Conservation (phyloP, 345 rosid species). For the Citrus maxima region DNA sequence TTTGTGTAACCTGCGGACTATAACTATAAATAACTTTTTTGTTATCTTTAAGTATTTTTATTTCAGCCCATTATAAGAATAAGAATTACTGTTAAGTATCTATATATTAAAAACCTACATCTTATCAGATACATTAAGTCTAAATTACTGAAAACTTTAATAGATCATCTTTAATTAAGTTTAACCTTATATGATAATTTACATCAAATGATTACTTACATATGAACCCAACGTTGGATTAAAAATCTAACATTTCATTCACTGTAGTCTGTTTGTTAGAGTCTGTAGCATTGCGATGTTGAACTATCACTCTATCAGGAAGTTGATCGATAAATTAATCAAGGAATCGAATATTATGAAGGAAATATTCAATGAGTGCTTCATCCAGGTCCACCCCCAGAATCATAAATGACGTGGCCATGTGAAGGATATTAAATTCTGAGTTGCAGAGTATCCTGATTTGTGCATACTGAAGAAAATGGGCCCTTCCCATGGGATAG, state of each 20-base stretch:
- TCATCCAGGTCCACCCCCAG: not conserved
- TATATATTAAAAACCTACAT: no score
- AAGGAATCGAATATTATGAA: not conserved
- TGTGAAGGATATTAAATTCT: slow-evolving; percentile 38
- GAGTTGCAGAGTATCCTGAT: slow-evolving; percentile 27
- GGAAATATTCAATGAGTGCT: not conserved
- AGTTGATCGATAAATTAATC: not conserved
- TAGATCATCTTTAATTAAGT: rapidly evolving
- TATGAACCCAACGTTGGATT: rapidly evolving
- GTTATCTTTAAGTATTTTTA: no score
- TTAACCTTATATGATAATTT: no score
- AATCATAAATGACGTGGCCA: slow-evolving; percentile 31
- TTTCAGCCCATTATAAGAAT: no score
- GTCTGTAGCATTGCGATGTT: not conserved
- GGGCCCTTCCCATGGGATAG: slow-evolving; percentile 36
- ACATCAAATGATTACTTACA: no score
- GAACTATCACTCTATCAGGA: not conserved
- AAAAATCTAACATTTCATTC: not conserved
- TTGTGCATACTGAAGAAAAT: slow-evolving; percentile 20
- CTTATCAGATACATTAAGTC: rapidly evolving
- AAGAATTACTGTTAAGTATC: no score
- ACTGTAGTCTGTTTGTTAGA: not conserved
- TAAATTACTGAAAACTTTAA: no score
- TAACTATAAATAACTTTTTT: no score
- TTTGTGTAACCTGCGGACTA: rapidly evolving